Evolutionary conservation across 1,139 yeast species (phyloP), one percentile per base, ranked within the genome.

Genomic region (Geotrichum macrosporum): DNA sequence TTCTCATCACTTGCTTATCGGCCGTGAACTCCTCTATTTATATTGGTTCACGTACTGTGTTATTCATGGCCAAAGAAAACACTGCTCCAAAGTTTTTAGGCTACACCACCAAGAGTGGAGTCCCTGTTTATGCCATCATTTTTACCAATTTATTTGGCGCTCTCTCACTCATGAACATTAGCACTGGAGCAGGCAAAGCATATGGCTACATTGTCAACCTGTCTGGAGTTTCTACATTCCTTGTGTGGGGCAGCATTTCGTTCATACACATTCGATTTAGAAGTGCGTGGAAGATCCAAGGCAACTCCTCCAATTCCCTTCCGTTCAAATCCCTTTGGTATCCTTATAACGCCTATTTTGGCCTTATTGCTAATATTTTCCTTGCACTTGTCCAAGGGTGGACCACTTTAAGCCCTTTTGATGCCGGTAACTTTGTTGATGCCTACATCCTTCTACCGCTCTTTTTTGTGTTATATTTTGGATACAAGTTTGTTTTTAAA

Each of bases 161-260:
- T 32, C 55, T 76, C 53, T 88, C 88, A 1, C 82, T 78, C 64
- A 73, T 89, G 72, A 85, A 81, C 34, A 72, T 78, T 50, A 75
- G 83, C 29, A 66, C 74, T 16, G 74, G 76, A 39, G 94, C 95
- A 44, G 69, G 71, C 27, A 71, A 75, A 13, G 96, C 88, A 8
- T 89, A 88, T 70, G 69, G 75, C 57, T 89, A 95, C 89, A 76
- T 89, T 54, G 75, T 87, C 56, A 86, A 85, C 66, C 80, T 89
- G 41, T 78, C 84, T 37, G 78, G 81, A 16, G 76, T 79, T 21
- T 77, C 80, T 9, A 67, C 77, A 40, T 72, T 78, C 55, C 64
- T 76, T 51, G 71, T 78, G 13, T 78, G 78, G 70, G 66, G 73
- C 10, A 67, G 73, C 50, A 72, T 77, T 48, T 75, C 79, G 62